Conservation (phyloP, 2,329 filamentous ascomycete species). For the Boeremia lycopersici region DNA sequence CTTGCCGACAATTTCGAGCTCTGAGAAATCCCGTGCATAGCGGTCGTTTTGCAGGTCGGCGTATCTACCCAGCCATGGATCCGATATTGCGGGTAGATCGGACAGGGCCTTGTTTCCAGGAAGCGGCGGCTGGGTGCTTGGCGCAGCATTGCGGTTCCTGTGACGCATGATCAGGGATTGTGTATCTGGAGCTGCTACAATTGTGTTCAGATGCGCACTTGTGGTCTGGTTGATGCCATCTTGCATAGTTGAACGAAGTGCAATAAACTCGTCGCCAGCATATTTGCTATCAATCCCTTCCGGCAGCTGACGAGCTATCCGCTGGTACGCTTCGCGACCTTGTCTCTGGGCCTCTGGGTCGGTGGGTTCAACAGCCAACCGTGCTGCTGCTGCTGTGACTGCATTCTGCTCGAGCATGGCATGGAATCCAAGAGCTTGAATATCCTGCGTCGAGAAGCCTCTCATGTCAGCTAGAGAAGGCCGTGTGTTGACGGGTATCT, state of each 20-base stretch:
- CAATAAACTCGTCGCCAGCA: slow-evolving; percentile 47
- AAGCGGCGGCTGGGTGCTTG: slow-evolving; percentile 20
- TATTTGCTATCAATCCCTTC: slow-evolving; percentile 47
- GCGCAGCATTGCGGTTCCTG: slow-evolving; percentile 6
- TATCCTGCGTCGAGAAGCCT: slow-evolving; percentile 32
- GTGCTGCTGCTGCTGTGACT: slow-evolving; percentile 46
- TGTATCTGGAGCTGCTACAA: slow-evolving; percentile 29
- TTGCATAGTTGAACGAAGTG: slow-evolving; percentile 41
- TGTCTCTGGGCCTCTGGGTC: slow-evolving; percentile 47
- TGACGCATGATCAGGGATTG: slow-evolving; percentile 31
- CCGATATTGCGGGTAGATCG: slow-evolving; percentile 21
- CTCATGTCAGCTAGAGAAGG: slow-evolving; percentile 22
- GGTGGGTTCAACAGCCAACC: slow-evolving; percentile 38
- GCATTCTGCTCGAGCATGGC: slow-evolving; percentile 54
- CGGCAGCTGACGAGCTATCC: slow-evolving; percentile 46
- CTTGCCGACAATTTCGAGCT: slow-evolving; percentile 62
- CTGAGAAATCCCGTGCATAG: slow-evolving; percentile 42
- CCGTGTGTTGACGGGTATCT: slow-evolving; percentile 13
- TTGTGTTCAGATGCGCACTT: slow-evolving; percentile 30
- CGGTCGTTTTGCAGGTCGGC: slow-evolving; percentile 41
- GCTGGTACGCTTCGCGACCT: slow-evolving; percentile 48
- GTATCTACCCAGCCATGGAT: slow-evolving; percentile 33
- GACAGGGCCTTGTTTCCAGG: slow-evolving; percentile 20
- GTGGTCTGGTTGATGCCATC: slow-evolving; percentile 47
- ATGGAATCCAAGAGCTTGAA: slow-evolving; percentile 51